Conservation (phyloP, 441 rosid genomes). For the Pelargonium cotyledonis region DNA sequence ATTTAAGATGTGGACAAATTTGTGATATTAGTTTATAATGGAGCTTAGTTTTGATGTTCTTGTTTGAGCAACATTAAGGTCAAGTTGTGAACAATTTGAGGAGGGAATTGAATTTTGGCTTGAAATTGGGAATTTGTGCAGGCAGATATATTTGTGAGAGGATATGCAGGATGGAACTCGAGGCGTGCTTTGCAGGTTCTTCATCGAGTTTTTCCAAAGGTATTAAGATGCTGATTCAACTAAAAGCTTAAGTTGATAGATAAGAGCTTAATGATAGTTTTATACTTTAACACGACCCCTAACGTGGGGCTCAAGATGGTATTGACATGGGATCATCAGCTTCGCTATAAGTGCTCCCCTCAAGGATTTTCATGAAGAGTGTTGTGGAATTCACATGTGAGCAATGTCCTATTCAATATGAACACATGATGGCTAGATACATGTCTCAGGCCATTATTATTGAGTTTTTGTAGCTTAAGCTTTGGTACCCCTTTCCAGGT, state of each 20-base stretch:
- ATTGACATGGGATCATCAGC: no score
- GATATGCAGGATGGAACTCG: constrained; percentile 91
- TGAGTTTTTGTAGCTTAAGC: neutral
- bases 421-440: neutral
- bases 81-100: no score
- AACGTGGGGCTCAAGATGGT: no score
- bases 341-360: no score
- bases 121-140: constrained; percentile 13
- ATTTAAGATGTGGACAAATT: neutral
- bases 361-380: no score
- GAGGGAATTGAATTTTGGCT: neutral
- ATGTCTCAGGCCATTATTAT: neutral
- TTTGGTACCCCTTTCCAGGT: no score
- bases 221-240: constrained; percentile 14
- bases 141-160: constrained; percentile 83
- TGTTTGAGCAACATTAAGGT: neutral
- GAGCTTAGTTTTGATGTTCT: neutral
- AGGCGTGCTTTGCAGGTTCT: constrained; percentile 72
- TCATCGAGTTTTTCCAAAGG: constrained; percentile 82
- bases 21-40: neutral
- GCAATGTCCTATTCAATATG: neutral
- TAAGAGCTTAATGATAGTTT: no score
- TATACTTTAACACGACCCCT: no score
- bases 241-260: no score
- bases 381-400: neutral